phyloP scores from a whole-genome alignment of 1,139 yeast species.

The Protomyces arabidopsidicola region DNA sequence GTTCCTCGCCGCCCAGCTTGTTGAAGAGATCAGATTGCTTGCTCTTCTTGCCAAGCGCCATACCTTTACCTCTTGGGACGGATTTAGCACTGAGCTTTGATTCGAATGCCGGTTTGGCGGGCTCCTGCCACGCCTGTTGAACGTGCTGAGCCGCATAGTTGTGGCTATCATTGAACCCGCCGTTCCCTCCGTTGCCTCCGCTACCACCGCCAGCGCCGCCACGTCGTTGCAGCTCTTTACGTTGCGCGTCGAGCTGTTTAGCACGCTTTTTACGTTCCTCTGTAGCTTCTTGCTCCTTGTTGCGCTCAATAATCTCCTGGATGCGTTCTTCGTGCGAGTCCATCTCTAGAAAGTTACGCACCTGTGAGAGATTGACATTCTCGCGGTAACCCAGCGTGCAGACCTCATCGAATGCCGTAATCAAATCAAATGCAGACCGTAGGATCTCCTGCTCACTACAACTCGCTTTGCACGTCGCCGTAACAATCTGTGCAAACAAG shows the following conservation, averaged over 20 bases:
- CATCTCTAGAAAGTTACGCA: constrained; percentile 89
- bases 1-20: constrained; percentile 44
- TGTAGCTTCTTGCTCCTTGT: constrained; percentile 93
- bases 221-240: constrained; percentile 72
- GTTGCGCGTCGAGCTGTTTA: constrained; percentile 72
- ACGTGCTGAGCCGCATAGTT: constrained; percentile 29
- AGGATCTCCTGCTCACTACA: constrained; percentile 76
- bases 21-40: constrained; percentile 41
- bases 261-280: constrained; percentile 97
- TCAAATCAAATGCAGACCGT: constrained; percentile 78
- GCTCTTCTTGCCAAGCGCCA: constrained; percentile 72
- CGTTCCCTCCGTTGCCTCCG: constrained; percentile 6
- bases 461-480: constrained; percentile 61
- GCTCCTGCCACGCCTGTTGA: constrained; percentile 32
- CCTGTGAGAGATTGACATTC: constrained; percentile 74
- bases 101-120: constrained; percentile 34
- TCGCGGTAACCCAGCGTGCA: constrained; percentile 87
- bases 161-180: constrained; percentile 24
- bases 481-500: constrained; percentile 74
- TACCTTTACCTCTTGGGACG: constrained; percentile 63
- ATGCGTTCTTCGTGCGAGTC: constrained; percentile 98
- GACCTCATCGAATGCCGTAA: constrained; percentile 91
- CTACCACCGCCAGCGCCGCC: constrained; percentile 33
- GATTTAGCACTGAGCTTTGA: constrained; percentile 29
- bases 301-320: constrained; percentile 90